Conservation (phyloP, 2,329 filamentous ascomycete genomes). For the Pseudogymnoascus sp. region DNA sequence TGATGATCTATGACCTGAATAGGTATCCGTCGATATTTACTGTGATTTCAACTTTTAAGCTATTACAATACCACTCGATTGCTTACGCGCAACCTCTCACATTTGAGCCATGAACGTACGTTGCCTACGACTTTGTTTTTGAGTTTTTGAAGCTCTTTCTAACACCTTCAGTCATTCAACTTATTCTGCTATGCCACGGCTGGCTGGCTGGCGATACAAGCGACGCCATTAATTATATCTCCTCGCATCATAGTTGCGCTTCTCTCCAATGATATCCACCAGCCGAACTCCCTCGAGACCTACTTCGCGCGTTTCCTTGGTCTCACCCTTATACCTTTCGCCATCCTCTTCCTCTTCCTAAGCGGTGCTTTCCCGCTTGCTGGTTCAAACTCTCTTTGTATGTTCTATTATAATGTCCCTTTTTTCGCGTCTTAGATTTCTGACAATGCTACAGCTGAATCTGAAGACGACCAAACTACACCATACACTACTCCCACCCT, state of each 20-base stretch:
- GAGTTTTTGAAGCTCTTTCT: not conserved
- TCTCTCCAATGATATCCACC: slow-evolving; percentile 47
- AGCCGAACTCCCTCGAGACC: slow-evolving; percentile 47
- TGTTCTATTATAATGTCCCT: not conserved
- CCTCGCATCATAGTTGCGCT: slow-evolving; percentile 54
- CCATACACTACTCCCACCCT: slow-evolving; percentile 53
- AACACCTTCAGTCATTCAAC: slow-evolving; percentile 28
- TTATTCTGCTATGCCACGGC: slow-evolving; percentile 44
- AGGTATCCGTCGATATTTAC: not conserved
- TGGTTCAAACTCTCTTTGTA: slow-evolving; percentile 29
- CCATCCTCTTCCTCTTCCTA: slow-evolving; percentile 49
- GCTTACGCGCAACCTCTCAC: not conserved
- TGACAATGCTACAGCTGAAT: slow-evolving; percentile 32
- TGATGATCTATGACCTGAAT: not conserved
- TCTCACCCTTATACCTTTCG: slow-evolving; percentile 48
- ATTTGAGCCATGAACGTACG: not conserved
- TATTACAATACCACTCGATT: not conserved
- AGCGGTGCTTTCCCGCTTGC: slow-evolving; percentile 55
- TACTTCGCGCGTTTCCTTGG: slow-evolving; percentile 56
- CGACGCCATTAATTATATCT: slow-evolving; percentile 43
- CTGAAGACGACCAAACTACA: slow-evolving; percentile 38
- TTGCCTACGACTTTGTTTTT: not conserved
- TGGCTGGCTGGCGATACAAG: slow-evolving; percentile 40
- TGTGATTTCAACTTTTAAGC: not conserved
- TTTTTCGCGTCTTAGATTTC: not conserved